Evolutionary conservation across 169 alveolate genomes (phyloP).

Genomic region (Eimeria sp.): DNA sequence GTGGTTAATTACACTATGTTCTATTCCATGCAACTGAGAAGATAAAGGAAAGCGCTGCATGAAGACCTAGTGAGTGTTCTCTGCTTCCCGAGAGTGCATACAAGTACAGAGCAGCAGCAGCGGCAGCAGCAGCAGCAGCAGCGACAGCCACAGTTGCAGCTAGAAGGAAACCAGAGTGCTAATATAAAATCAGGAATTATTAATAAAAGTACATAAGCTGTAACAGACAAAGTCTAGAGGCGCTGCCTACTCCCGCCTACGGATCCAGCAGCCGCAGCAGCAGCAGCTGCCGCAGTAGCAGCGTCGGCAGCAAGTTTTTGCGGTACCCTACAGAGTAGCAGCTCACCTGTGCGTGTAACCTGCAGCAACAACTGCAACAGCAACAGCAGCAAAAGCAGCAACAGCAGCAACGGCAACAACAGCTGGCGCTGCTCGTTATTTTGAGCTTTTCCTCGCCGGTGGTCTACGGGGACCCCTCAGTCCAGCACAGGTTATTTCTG

Average conservation of each 20-base stretch:
- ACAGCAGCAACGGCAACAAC: not conserved
- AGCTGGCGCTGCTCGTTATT: not conserved
- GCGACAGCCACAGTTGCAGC: not conserved
- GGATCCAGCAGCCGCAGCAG: conserved; percentile 30
- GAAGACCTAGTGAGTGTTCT: not conserved
- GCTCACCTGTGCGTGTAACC: not conserved
- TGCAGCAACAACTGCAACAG: not conserved
- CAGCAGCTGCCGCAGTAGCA: conserved; percentile 20
- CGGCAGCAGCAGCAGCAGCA: not conserved
- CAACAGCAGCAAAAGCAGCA: conserved; percentile 5
- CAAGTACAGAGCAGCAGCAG: not conserved
- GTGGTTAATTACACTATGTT: not conserved
- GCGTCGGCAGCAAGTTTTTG: conserved; percentile 17
- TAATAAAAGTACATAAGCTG: too few relatives aligned
- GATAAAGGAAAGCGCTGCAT: not conserved
- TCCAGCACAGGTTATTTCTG: not conserved
- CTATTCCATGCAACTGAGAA: not conserved
- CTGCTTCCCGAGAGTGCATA: not conserved
- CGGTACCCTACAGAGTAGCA: not conserved
- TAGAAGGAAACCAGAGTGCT: not conserved
- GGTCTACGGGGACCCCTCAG: too few relatives aligned
- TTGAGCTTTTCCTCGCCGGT: not conserved
- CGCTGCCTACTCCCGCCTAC: conserved; percentile 27
- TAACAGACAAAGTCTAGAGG: not conserved
- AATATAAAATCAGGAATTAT: too few relatives aligned